phyloP scores from a whole-genome alignment of 2,329 filamentous ascomycete genomes.

The Penicillium sp. region DNA sequence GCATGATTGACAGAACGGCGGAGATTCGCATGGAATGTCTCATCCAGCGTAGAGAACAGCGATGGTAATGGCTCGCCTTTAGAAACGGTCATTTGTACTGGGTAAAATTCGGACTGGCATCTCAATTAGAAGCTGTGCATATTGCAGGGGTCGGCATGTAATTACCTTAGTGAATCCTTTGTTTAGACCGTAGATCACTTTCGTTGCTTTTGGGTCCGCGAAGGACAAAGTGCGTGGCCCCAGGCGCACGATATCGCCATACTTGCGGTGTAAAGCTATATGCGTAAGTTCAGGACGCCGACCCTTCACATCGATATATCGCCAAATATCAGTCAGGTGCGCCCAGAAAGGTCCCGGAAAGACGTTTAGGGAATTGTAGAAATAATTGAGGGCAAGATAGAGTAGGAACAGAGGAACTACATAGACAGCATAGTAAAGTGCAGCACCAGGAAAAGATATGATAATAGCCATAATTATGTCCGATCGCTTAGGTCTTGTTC shows the following conservation, averaged over 20 bases:
- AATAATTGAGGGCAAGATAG: background rate
- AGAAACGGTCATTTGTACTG: constrained; percentile 20
- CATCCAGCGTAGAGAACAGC: constrained; percentile 44
- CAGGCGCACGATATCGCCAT: constrained; percentile 72
- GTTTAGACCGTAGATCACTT: constrained; percentile 74
- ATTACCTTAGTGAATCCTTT: constrained; percentile 74
- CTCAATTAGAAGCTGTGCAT: background rate
- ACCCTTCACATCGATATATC: constrained; percentile 66
- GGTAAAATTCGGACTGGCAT: constrained; percentile 18
- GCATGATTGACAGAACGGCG: constrained; percentile 72
- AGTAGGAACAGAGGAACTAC: background rate
- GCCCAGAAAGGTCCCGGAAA: constrained; percentile 68
- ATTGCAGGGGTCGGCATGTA: no score
- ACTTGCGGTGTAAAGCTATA: constrained; percentile 64
- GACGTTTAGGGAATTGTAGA: background rate
- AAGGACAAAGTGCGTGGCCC: constrained; percentile 74
- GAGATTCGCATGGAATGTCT: constrained; percentile 72
- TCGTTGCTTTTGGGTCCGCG: constrained; percentile 64
- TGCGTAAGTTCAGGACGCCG: constrained; percentile 67
- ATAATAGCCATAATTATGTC: background rate
- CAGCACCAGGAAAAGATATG: background rate
- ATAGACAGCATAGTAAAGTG: background rate
- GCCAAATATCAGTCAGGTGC: constrained; percentile 70
- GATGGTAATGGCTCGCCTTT: constrained; percentile 19
- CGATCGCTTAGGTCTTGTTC: background rate